These are phyloP conservation scores for Anastatica hierochuntica DNA, from an alignment of 345 rosid genomes.

Conservation along the genomic window DNA sequence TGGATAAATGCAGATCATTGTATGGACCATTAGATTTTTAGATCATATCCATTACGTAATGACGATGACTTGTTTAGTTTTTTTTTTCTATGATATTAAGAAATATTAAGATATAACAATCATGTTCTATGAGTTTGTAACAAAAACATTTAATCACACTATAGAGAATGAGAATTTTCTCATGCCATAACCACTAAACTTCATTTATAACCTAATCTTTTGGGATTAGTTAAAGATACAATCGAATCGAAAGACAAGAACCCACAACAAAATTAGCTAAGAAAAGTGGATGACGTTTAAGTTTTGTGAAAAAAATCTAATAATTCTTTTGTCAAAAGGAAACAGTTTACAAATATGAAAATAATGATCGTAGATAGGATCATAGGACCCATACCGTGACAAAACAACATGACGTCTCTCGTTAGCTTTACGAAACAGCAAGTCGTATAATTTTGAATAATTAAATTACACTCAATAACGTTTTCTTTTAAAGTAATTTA, in stretches of 20 bases:
- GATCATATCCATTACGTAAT: conserved; percentile 23
- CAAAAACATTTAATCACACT: no score
- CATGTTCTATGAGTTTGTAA: no score
- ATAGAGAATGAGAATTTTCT: no score
- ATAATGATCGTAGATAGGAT: neutral
- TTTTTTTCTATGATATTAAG: neutral
- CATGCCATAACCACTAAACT: no score
- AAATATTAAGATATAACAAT: neutral
- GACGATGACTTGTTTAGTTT: conserved; percentile 16
- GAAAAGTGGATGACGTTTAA: neutral
- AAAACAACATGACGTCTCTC: conserved; percentile 22
- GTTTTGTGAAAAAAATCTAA: conserved; percentile 11
- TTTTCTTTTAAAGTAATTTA: no score
- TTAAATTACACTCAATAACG: no score
- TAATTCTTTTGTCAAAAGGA: conserved; percentile 21
- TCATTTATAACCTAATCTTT: no score
- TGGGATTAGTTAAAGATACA: no score
- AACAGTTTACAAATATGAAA: conserved; percentile 5
- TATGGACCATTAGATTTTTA: conserved; percentile 24
- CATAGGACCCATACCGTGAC: conserved; percentile 18
- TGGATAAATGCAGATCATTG: conserved; percentile 29
- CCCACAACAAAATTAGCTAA: no score
- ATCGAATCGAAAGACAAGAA: no score
- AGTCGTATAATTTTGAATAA: neutral
- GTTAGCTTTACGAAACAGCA: conserved; percentile 21